Evolutionary conservation across 2,329 filamentous ascomycete species (phyloP).

Genomic region (Cytospora mali): DNA sequence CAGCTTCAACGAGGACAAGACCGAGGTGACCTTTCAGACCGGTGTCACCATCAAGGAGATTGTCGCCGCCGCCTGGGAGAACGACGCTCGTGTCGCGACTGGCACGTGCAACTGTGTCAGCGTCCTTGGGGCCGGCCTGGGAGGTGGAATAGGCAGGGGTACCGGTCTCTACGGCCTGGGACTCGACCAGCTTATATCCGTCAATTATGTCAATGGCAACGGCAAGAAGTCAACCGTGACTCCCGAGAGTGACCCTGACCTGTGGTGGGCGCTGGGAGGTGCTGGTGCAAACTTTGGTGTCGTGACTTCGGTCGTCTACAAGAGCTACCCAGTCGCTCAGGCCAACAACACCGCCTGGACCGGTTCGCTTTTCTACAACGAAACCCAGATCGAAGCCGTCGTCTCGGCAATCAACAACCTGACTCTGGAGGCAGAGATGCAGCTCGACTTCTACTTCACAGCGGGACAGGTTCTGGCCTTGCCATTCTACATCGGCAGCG

Average conservation of each 20-base stretch:
- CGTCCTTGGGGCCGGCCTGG: constrained; percentile 30
- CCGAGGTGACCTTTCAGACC: constrained; percentile 32
- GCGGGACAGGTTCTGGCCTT: constrained; percentile 5
- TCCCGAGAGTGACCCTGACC: constrained; percentile 41
- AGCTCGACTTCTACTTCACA: constrained; percentile 15
- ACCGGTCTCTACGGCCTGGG: constrained; percentile 12
- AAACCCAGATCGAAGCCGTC: constrained; percentile 48
- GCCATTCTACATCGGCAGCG: constrained; percentile 36
- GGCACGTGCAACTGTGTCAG: constrained; percentile 25
- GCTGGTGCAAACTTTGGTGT: constrained; percentile 63
- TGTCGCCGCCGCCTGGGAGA: constrained; percentile 31
- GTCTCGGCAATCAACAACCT: constrained; percentile 44
- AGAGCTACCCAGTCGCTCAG: constrained; percentile 47
- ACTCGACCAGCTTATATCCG: constrained; percentile 14
- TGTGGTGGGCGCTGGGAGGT: constrained; percentile 60
- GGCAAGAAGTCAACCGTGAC: constrained; percentile 32
- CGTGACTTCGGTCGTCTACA: constrained; percentile 49
- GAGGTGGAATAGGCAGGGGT: constrained; percentile 29
- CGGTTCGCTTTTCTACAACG: constrained; percentile 42
- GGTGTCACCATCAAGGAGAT: constrained; percentile 32
- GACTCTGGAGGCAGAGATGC: constrained; percentile 12
- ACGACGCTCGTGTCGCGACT: constrained; percentile 30
- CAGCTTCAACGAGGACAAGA: constrained; percentile 31
- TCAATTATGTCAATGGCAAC: constrained; percentile 8
- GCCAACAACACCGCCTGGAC: constrained; percentile 44